These are phyloP conservation scores for Aspergillus coremiiformis DNA, from an alignment of 495 filamentous ascomycete species.

Conservation along the genomic window DNA sequence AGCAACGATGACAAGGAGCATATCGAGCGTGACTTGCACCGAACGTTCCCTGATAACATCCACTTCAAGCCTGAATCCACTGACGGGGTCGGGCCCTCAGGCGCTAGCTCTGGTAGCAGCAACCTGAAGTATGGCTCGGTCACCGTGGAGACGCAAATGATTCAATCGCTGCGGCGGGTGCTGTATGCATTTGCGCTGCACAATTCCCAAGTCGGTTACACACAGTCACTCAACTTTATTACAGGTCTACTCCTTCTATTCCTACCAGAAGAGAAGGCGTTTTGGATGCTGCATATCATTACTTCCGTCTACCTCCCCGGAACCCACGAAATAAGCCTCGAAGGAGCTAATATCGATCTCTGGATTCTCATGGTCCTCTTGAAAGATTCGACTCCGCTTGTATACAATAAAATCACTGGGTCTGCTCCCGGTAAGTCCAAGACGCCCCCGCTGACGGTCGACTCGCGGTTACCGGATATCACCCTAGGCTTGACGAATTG, in stretches of 20 bases:
- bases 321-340: conserved; percentile 85
- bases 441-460: conserved; percentile 38
- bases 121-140: conserved; percentile 27
- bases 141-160: conserved; percentile 63
- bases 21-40: conserved; percentile 90
- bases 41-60: conserved; percentile 93
- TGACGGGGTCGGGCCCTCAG: conserved; percentile 15
- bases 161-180: conserved; percentile 73
- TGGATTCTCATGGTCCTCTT: conserved; percentile 85
- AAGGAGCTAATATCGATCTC: conserved; percentile 90
- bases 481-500: conserved; percentile 91
- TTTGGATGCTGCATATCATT: conserved; percentile 91
- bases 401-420: conserved; percentile 84
- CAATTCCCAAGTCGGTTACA: conserved; percentile 87
- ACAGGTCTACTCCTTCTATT: conserved; percentile 94
- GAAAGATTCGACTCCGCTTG: conserved; percentile 71
- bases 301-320: conserved; percentile 82
- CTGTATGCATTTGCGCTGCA: conserved; percentile 84
- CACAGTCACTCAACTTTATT: conserved; percentile 94
- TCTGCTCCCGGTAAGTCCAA: conserved; percentile 47
- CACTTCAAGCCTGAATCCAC: conserved; percentile 69
- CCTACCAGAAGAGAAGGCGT: conserved; percentile 82
- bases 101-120: conserved; percentile 22
- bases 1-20: conserved; percentile 71
- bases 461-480: conserved; percentile 72